Base-by-base conservation (phyloP, 2,329 filamentous ascomycete genomes). In the Peltaster fructicola region DNA sequence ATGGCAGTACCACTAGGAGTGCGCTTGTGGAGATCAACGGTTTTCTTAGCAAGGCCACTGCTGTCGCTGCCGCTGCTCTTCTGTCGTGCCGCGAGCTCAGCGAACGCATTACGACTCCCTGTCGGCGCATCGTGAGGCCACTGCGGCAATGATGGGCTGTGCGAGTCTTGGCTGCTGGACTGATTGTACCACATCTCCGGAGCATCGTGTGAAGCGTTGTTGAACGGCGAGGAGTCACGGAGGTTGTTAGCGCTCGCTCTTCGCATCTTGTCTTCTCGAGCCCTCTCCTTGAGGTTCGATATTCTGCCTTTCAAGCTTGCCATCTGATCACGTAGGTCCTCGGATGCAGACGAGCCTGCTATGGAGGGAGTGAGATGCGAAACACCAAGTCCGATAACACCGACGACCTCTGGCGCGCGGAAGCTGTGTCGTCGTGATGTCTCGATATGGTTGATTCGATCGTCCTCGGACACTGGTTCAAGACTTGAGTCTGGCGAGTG, bases 251-350 rank as follows among this genome's bases (percentile, higher is more conserved):
- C 50, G 46, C 79, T 91, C 27, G 73, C 67, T 24, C 82, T 66
- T 41, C 78, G 73, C 40, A 90, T 50, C 38, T 67, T 81, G 38
- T 91, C 82, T 30, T 76, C 77, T 11, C 76, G 68, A 0, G 79
- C 76, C 39, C 80, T 73, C 33, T 82, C 71, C 38, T 78, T 75
- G 20, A 92, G 51, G 9, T 61, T 75, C 2, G 80, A 84, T 17
- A 92, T 82, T 41, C 81, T 80, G 31, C 77, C 79, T 44, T 82
- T 84, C 22, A 92, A 59, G 26, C 77, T 80, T 28, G 76, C 72
- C 66, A 92, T 79, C 46, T 91, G 81, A 36, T 81, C 74, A 31
- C 80, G 79, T 20, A 92, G 57, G 41, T 70, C 67, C 6, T 73
- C 69, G 43, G 73, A 63, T n/a, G 70, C 70, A 1, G 80, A 85